Conservation (phyloP, 495 filamentous ascomycete species). For the Penicillium argentinense region DNA sequence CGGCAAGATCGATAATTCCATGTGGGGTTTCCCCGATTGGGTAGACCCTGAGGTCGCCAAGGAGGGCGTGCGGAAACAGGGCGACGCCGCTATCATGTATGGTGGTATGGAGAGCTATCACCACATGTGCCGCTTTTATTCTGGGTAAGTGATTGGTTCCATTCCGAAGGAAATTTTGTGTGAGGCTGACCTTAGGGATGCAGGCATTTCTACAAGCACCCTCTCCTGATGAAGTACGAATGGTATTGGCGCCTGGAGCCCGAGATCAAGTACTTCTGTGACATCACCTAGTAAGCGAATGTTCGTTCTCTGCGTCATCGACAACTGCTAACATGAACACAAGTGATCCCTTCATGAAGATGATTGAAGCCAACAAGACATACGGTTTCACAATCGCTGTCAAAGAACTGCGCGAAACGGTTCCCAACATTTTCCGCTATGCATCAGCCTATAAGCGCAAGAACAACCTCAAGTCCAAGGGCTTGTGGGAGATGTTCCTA, state of each 20-base stretch:
- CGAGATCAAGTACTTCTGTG: constrained; percentile 99
- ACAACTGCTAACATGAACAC: constrained; percentile 23
- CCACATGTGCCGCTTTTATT: constrained; percentile 98
- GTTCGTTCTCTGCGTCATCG: neutral
- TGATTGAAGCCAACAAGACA: constrained; percentile 91
- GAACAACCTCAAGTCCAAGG: constrained; percentile 87
- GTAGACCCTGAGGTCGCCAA: constrained; percentile 88
- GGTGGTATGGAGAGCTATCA: constrained; percentile 99
- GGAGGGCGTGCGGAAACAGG: constrained; percentile 93
- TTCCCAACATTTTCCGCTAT: constrained; percentile 98
- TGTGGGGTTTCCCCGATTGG: constrained; percentile 99
- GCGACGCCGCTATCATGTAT: constrained; percentile 99
- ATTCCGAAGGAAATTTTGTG: constrained; percentile 6
- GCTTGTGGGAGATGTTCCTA: constrained; percentile 98
- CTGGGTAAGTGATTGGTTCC: constrained; percentile 62
- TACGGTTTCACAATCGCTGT: constrained; percentile 99
- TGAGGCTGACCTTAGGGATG: constrained; percentile 15
- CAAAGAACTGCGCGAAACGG: constrained; percentile 96
- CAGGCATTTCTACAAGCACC: constrained; percentile 97
- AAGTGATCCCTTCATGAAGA: constrained; percentile 93
- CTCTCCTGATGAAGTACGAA: constrained; percentile 92
- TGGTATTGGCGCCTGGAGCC: constrained; percentile 99
- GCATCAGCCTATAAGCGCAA: constrained; percentile 97
- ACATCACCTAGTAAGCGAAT: constrained; percentile 96
- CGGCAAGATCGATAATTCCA: constrained; percentile 83